A percentile compares a stretch with the other conserved stretches of the same genome.
phyloP scores from a whole-genome alignment of 352 stramenopile species.

The Blastocystis sp. region DNA sequence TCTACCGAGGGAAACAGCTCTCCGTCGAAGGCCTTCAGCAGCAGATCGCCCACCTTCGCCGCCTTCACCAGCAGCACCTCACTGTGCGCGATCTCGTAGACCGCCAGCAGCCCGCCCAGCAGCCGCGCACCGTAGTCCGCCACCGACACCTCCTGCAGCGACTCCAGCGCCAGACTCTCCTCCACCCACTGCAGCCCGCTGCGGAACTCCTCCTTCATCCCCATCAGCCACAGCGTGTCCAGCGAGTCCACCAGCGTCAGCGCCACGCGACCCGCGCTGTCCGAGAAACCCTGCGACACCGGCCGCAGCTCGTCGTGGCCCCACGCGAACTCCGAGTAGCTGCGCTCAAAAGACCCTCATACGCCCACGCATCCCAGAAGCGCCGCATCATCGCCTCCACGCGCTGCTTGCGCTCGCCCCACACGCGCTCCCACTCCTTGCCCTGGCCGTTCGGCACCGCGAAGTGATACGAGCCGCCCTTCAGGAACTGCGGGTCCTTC shows the following conservation, averaged over 20 bases:
- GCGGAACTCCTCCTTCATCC: conserved; percentile 75
- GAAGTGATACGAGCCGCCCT: conserved; percentile 46
- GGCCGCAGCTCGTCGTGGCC: conserved; percentile 59
- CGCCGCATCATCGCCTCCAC: background rate
- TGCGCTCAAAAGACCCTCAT: background rate
- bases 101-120: conserved; percentile 86
- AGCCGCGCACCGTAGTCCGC: conserved; percentile 92
- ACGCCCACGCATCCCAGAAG: background rate
- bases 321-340: conserved; percentile 53
- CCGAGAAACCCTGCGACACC: conserved; percentile 57
- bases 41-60: conserved; percentile 76
- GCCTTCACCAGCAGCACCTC: conserved; percentile 74
- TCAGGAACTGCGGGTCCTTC: conserved; percentile 2
- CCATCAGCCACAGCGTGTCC: conserved; percentile 87
- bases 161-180: conserved; percentile 66
- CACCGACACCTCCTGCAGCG: conserved; percentile 64
- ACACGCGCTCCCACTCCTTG: background rate
- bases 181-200: conserved; percentile 74
- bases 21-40: conserved; percentile 78
- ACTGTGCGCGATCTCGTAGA: conserved; percentile 71
- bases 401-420: background rate
- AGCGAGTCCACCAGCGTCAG: conserved; percentile 81
- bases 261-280: conserved; percentile 66
- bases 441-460: background rate
- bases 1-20: conserved; percentile 80